Conservation (phyloP, 202 grass and related monocot species). For the Saccharum hybrid region DNA sequence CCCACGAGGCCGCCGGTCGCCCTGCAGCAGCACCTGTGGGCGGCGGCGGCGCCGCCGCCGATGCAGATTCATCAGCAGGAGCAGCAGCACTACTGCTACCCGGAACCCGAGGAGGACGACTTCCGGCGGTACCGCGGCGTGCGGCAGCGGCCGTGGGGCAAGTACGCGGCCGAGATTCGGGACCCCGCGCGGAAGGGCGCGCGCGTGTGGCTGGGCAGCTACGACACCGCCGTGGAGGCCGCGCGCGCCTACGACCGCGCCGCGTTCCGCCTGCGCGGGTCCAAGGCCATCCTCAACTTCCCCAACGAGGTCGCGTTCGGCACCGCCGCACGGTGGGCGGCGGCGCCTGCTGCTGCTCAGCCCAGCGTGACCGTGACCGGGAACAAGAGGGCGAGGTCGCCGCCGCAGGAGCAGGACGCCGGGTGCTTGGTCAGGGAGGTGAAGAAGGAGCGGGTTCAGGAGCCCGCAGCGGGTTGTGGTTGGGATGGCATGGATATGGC, state of each 20-base stretch:
- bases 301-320: constrained; percentile 73
- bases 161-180: constrained; percentile 91
- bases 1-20: constrained; percentile 12
- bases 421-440: constrained; percentile 50
- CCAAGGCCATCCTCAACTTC: constrained; percentile 97
- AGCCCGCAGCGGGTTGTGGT: not conserved
- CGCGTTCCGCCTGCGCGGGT: constrained; percentile 79
- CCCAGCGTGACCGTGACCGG: not conserved
- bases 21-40: not conserved
- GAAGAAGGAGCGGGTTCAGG: constrained; percentile 47
- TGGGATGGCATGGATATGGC: constrained; percentile 11
- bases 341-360: not conserved
- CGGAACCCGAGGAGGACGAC: constrained; percentile 25
- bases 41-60: not conserved
- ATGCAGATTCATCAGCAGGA: not conserved
- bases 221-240: constrained; percentile 80
- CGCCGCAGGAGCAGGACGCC: not conserved
- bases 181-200: constrained; percentile 76
- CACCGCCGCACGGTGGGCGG: not conserved
- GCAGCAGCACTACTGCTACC: not conserved
- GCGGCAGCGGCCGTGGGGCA: constrained; percentile 93
- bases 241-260: constrained; percentile 84
- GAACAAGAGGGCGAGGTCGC: constrained; percentile 43
- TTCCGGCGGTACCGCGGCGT: constrained; percentile 76
- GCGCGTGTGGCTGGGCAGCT: constrained; percentile 94